These are phyloP conservation scores for Stentor roeselii DNA, from an alignment of 73 alveolate genomes.

Conservation along the genomic window DNA sequence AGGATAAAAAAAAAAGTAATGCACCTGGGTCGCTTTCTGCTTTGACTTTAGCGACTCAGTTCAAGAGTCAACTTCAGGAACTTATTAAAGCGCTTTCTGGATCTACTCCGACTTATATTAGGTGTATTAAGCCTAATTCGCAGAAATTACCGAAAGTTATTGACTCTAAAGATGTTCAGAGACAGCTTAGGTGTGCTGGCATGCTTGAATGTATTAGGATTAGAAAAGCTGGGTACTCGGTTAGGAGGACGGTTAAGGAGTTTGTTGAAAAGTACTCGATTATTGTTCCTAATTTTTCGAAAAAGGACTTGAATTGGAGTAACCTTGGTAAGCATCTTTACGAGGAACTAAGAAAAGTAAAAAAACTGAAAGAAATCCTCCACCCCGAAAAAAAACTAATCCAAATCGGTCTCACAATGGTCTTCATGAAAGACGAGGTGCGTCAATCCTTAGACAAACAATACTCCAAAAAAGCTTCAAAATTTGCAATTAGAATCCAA, in stretches of 20 bases:
- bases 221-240: slow-evolving; percentile 75
- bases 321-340: slow-evolving; percentile 24
- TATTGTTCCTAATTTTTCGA: background rate
- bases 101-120: slow-evolving; percentile 78
- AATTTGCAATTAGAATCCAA: slow-evolving; percentile 36
- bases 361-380: slow-evolving; percentile 25
- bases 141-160: slow-evolving; percentile 64
- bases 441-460: slow-evolving; percentile 35
- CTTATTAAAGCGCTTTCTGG: slow-evolving; percentile 65
- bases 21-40: background rate
- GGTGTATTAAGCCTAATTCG: slow-evolving; percentile 92
- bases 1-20: background rate
- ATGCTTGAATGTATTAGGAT: slow-evolving; percentile 91
- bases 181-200: slow-evolving; percentile 92
- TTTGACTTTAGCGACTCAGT: slow-evolving; percentile 65
- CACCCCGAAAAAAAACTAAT: slow-evolving; percentile 32
- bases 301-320: background rate
- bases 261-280: slow-evolving; percentile 37
- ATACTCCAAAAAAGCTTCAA: slow-evolving; percentile 28
- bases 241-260: slow-evolving; percentile 67
- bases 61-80: slow-evolving; percentile 67
- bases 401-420: slow-evolving; percentile 54
- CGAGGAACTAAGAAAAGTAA: background rate
- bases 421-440: slow-evolving; percentile 59
- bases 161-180: slow-evolving; percentile 78